Conservation (phyloP, 208 protist genomes). For the Crithidia fasciculata region DNA sequence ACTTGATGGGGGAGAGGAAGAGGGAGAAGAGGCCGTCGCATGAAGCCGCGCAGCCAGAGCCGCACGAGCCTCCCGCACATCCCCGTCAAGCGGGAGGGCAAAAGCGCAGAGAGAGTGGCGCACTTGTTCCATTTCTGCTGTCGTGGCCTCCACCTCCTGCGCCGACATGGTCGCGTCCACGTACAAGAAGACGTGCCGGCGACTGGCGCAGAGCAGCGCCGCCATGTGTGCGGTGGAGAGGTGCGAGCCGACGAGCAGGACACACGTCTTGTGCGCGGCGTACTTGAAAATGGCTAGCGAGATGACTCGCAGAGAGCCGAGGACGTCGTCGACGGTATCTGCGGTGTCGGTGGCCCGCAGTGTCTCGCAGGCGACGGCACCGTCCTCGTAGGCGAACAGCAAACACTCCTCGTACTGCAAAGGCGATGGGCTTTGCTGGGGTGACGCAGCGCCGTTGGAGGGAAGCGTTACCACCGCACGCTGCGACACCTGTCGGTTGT, state of each 20-base stretch:
- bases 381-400: slow-evolving; percentile 60
- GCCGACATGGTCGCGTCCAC: slow-evolving; percentile 37
- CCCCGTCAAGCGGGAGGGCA: neutral
- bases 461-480: slow-evolving; percentile 4
- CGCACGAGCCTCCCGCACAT: slow-evolving; percentile 6
- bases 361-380: slow-evolving; percentile 39
- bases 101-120: slow-evolving; percentile 30
- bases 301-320: slow-evolving; percentile 34
- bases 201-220: slow-evolving; percentile 34
- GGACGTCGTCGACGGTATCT: slow-evolving; percentile 29
- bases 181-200: slow-evolving; percentile 45
- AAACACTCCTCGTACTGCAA: slow-evolving; percentile 59
- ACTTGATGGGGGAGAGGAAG: slow-evolving; percentile 11
- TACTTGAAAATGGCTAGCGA: slow-evolving; percentile 48
- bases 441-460: neutral
- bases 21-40: neutral
- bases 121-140: slow-evolving; percentile 38
- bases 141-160: slow-evolving; percentile 27
- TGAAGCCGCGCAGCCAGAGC: neutral
- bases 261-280: slow-evolving; percentile 23
- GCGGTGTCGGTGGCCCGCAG: slow-evolving; percentile 25
- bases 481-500: slow-evolving; percentile 23
- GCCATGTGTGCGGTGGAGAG: slow-evolving; percentile 51
- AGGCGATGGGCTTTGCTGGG: neutral
- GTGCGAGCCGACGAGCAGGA: slow-evolving; percentile 32